Evolutionary conservation across 495 filamentous ascomycete species (phyloP), one percentile per base, ranked within the genome.

Genomic region (Chlorociboria aeruginascens): DNA sequence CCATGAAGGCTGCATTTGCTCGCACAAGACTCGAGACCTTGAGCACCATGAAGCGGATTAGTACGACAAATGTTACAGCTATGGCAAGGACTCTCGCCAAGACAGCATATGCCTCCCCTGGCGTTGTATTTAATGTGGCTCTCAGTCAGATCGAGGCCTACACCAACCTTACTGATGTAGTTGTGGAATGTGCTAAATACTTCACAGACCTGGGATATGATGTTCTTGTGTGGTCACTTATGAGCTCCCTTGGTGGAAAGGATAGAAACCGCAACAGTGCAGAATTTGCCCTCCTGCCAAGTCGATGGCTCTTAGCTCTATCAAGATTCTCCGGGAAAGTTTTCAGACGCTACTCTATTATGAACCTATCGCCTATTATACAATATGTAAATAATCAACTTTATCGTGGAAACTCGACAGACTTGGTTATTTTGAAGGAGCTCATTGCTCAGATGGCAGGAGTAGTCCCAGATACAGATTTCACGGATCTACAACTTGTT

Each of bases 171-270:
- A 89, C 90, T 48, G 86, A 95, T 48, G 83, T 83, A 8, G 83
- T 99, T 43, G 87, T 96, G 29, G 86, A 95, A 60, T 95, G 87
- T 57, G 87, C 84, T 30, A 82, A 85, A 53, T 95, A 95, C 56
- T 95, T 96, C 58, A 94, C 90, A 1, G 78, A 84, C 45, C 73
- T 97, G 28, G 90, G 81, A 1, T 95, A 95, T 58, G 93, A 99
- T 61, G 84, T 96, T 35, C 72, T 96, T 45, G 85, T 86, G 30
- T 94, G 89, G 85, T 78, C 79, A 34, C 71, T 93, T n/a, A 71
- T 94, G 61, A 88, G 78, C 57, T 79, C 82, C 0, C 70, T 90
- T 36, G 81, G 86, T 43, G 80, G 82, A 48, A 75, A 85, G 57
- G 76, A 79, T 50, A 72, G 86, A 54, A 83, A 82, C 49, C 76